These are phyloP conservation scores for Ziziphus jujuba DNA, from an alignment of 306 rosid genomes.

Conservation along the genomic window DNA sequence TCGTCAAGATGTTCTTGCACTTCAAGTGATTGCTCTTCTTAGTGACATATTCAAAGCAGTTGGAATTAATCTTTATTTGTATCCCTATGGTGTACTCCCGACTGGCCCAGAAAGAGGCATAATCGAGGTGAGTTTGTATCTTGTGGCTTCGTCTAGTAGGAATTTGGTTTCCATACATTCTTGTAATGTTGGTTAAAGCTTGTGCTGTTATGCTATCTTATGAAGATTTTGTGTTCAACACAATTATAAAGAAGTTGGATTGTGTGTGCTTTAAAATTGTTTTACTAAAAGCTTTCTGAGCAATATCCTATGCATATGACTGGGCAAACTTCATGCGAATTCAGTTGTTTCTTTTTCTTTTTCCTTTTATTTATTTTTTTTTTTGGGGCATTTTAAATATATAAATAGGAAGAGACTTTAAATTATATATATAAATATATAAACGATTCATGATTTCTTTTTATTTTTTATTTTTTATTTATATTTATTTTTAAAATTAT, in stretches of 20 bases:
- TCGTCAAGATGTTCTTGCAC: constrained; percentile 99
- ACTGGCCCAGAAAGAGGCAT: constrained; percentile 97
- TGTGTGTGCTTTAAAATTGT: too few species aligned
- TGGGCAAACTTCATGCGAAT: too few species aligned
- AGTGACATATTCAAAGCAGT: constrained; percentile 93
- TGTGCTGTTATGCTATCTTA: too few species aligned
- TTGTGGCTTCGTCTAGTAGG: constrained; percentile 13
- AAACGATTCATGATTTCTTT: background rate
- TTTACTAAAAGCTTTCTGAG: too few species aligned
- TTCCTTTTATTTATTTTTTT: too few species aligned
- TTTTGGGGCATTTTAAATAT: background rate
- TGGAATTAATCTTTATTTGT: constrained; percentile 85
- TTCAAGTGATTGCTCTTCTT: constrained; percentile 94
- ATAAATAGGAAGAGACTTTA: background rate
- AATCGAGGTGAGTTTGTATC: constrained; percentile 70
- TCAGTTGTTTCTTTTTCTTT: too few species aligned
- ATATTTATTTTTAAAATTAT: too few species aligned
- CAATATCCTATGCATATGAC: too few species aligned
- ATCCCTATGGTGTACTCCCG: constrained; percentile 96
- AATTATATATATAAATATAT: too few species aligned
- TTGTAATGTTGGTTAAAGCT: background rate
- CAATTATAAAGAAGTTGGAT: too few species aligned
- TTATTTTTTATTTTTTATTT: too few species aligned
- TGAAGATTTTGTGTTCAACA: too few species aligned
- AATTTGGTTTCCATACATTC: background rate